Percentiles rank a stretch among this genome's conserved stretches.
These are phyloP conservation scores for Amborella trichopoda DNA, from an alignment of 164 flowering plant species.

Conservation along the genomic window DNA sequence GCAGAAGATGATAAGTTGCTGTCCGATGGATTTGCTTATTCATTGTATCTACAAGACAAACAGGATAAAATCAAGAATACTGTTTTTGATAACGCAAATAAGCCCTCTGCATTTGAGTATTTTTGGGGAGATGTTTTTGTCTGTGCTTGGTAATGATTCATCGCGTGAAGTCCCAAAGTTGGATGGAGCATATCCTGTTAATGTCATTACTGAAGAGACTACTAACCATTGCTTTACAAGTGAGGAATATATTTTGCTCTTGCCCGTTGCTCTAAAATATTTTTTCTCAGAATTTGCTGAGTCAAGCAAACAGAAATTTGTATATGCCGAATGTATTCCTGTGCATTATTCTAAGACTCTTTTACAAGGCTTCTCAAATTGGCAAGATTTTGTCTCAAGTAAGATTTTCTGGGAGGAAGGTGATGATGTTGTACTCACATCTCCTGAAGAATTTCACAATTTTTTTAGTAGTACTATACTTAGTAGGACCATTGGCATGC, in stretches of 20 bases:
- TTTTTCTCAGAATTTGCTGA: conserved; percentile 23
- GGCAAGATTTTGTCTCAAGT: conserved; percentile 51
- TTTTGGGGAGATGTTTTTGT: conserved; percentile 41
- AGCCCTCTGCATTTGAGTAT: conserved; percentile 55
- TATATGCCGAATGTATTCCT: conserved; percentile 18
- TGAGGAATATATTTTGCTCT: conserved; percentile 54
- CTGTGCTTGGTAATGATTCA: conserved; percentile 16
- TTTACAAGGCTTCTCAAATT: conserved; percentile 38
- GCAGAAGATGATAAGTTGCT: conserved; percentile 30
- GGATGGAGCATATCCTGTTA: too few relatives aligned
- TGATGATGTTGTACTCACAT: conserved; percentile 24
- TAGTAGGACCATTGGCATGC: conserved; percentile 49
- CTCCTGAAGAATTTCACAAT: conserved; percentile 36
- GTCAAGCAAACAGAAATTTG: conserved; percentile 22
- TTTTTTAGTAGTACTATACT: conserved; percentile 41
- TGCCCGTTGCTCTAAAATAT: conserved; percentile 57
- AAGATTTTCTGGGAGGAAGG: conserved; percentile 33
- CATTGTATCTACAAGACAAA: conserved; percentile 35
- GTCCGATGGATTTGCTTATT: conserved; percentile 42
- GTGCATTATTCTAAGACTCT: conserved; percentile 46
- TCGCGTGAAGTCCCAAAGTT: too few relatives aligned
- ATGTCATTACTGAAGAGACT: too few relatives aligned
- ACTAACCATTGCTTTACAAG: too few relatives aligned
- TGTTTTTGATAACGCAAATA: conserved; percentile 40
- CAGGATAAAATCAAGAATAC: conserved; percentile 36